phyloP scores from a whole-genome alignment of 805 yeast genomes.

The Yarrowia sp. region DNA sequence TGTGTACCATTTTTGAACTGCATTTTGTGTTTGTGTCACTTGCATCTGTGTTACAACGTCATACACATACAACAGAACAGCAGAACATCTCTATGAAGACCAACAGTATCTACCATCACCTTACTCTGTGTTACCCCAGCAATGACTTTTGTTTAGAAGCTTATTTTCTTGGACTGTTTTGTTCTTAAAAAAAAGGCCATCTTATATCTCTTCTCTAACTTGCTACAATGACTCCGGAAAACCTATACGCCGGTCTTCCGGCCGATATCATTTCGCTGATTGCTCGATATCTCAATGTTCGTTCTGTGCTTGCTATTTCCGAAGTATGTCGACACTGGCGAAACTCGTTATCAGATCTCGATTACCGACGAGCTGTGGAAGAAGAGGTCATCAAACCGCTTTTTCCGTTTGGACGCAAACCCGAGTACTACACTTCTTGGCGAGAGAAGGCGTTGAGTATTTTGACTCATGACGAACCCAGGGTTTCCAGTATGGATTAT shows the following conservation, averaged over 20 bases:
- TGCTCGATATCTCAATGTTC: neutral
- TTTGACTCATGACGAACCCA: neutral
- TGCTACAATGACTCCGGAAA: neutral
- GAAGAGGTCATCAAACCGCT: neutral
- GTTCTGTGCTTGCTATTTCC: neutral
- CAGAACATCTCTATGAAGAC: too few relatives aligned
- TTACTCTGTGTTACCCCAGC: neutral
- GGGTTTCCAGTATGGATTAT: neutral
- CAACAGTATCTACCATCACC: too few relatives aligned
- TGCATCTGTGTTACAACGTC: too few relatives aligned
- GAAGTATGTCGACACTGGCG: neutral
- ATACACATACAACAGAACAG: too few relatives aligned
- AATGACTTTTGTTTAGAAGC: neutral
- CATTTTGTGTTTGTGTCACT: too few relatives aligned
- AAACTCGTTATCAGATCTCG: neutral
- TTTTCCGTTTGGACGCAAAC: too few relatives aligned
- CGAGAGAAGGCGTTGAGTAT: too few relatives aligned
- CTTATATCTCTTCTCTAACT: neutral
- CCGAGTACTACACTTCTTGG: too few relatives aligned
- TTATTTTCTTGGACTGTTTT: too few relatives aligned
- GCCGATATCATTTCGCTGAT: neutral
- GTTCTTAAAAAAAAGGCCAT: neutral
- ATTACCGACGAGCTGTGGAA: neutral
- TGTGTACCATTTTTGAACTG: too few relatives aligned
- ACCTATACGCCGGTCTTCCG: neutral